Conservation (phyloP, 768 basidiomycete species). For the Boletus speciosus region DNA sequence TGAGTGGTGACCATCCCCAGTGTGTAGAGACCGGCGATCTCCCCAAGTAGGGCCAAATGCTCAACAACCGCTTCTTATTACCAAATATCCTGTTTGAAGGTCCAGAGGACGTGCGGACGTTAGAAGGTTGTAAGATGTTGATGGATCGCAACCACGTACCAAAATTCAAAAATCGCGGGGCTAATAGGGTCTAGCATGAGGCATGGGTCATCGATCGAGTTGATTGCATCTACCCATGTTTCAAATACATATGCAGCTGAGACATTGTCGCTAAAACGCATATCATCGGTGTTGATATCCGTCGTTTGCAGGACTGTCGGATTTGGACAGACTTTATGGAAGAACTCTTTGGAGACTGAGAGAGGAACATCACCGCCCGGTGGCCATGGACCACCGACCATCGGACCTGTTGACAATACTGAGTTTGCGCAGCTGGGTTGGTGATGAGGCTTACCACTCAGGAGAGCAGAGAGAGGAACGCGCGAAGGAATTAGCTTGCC, state of each 20-base stretch:
- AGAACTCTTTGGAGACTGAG: slow-evolving; percentile 37
- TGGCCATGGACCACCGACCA: slow-evolving; percentile 40
- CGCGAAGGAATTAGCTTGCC: slow-evolving; percentile 38
- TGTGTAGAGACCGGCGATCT: slow-evolving; percentile 34
- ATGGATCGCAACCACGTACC: slow-evolving; percentile 24
- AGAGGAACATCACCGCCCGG: slow-evolving; percentile 31
- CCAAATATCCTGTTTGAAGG: slow-evolving; percentile 32
- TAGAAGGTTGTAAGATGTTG: not conserved
- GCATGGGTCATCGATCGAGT: slow-evolving; percentile 37
- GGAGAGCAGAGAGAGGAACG: slow-evolving; percentile 39
- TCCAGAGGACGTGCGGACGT: not conserved
- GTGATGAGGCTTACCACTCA: slow-evolving; percentile 30
- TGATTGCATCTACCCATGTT: slow-evolving; percentile 37
- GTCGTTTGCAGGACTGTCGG: slow-evolving; percentile 32
- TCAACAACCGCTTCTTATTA: slow-evolving; percentile 28
- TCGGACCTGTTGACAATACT: slow-evolving; percentile 31
- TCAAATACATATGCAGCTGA: slow-evolving; percentile 33
- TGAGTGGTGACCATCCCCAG: slow-evolving; percentile 38
- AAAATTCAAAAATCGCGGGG: slow-evolving; percentile 34
- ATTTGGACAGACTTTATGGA: slow-evolving; percentile 39
- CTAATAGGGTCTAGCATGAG: slow-evolving; percentile 31
- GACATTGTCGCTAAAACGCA: slow-evolving; percentile 24
- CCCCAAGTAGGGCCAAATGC: slow-evolving; percentile 33
- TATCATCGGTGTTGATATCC: slow-evolving; percentile 27
- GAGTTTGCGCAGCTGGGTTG: not conserved